Evolutionary conservation across 2,329 filamentous ascomycete species (phyloP).

Genomic region (Colletotrichum sidae): DNA sequence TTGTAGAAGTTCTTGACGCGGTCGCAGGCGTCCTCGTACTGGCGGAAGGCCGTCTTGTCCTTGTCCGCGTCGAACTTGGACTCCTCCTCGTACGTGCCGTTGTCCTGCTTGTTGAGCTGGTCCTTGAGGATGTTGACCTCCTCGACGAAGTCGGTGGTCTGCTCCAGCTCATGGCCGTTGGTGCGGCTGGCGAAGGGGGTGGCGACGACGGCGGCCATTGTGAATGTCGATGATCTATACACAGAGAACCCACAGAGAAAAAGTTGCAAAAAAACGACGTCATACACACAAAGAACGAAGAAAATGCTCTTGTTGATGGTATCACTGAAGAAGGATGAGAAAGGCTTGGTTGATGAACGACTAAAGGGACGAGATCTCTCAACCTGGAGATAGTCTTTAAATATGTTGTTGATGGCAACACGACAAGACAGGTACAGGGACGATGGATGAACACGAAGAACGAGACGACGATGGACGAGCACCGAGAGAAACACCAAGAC

Average conservation of each 20-base stretch:
- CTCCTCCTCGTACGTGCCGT: slow-evolving; percentile 52
- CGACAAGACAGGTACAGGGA: slow-evolving; percentile 4
- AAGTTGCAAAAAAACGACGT: not conserved
- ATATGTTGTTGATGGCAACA: slow-evolving; percentile 33
- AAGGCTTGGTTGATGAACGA: slow-evolving; percentile 1
- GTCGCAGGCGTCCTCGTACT: slow-evolving; percentile 86
- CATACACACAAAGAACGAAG: not conserved
- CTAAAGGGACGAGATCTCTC: too few species aligned
- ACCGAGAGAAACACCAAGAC: not conserved
- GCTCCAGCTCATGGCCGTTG: slow-evolving; percentile 54
- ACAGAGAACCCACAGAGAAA: not conserved
- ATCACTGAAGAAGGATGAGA: slow-evolving; percentile 5
- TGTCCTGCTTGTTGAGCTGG: slow-evolving; percentile 38
- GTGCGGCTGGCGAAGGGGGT: slow-evolving; percentile 25
- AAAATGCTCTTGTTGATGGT: not conserved
- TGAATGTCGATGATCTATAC: not conserved
- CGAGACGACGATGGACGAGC: slow-evolving; percentile 13
- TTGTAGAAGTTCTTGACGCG: slow-evolving; percentile 89
- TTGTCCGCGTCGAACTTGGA: slow-evolving; percentile 80
- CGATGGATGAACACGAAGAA: not conserved
- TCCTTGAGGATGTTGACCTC: slow-evolving; percentile 66
- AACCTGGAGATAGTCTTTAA: slow-evolving; percentile 27
- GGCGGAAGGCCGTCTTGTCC: slow-evolving; percentile 83
- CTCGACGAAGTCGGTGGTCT: slow-evolving; percentile 61
- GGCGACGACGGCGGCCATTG: slow-evolving; percentile 35